Evolutionary conservation across 495 filamentous ascomycete species (phyloP).

Genomic region (Tricharina praecox): DNA sequence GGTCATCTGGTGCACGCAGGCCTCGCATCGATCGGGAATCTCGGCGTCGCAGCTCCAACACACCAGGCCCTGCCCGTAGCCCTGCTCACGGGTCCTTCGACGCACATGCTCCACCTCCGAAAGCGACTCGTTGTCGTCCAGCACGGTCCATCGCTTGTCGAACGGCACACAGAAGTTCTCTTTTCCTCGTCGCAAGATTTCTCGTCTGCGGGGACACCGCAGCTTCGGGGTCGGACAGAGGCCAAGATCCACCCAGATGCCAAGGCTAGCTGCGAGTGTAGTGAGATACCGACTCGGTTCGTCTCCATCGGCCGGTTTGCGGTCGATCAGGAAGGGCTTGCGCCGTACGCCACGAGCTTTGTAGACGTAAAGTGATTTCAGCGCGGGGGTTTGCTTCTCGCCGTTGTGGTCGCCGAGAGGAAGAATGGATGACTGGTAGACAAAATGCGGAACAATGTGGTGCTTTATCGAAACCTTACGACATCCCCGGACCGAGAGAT

Average conservation of each 20-base stretch:
- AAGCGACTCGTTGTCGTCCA: conserved; percentile 16
- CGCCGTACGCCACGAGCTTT: conserved; percentile 26
- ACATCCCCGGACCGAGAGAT: conserved; percentile 25
- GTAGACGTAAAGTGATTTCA: conserved; percentile 26
- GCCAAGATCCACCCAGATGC: conserved; percentile 26
- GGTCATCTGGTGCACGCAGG: conserved; percentile 26
- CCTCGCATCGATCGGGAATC: conserved; percentile 25
- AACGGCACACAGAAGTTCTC: conserved; percentile 27
- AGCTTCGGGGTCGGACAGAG: conserved; percentile 26
- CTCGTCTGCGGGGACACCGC: conserved; percentile 25
- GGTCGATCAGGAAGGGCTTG: conserved; percentile 26
- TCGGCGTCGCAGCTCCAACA: conserved; percentile 22
- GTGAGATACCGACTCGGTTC: conserved; percentile 26
- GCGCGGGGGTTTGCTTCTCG: conserved; percentile 17
- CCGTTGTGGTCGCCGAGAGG: conserved; percentile 4
- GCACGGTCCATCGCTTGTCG: conserved; percentile 24
- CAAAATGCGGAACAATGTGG: conserved; percentile 26
- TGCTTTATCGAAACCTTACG: conserved; percentile 27
- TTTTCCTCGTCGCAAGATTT: conserved; percentile 22
- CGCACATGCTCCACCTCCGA: conserved; percentile 14
- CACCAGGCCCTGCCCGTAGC: conserved; percentile 15
- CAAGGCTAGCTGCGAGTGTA: conserved; percentile 22
- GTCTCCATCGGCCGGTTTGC: conserved; percentile 26
- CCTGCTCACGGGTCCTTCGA: conserved; percentile 16
- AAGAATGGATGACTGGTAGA: conserved; percentile 24